These are phyloP conservation scores for Cenchrus fungigraminus DNA, from an alignment of 176 grass and related monocot genomes.

Conservation along the genomic window DNA sequence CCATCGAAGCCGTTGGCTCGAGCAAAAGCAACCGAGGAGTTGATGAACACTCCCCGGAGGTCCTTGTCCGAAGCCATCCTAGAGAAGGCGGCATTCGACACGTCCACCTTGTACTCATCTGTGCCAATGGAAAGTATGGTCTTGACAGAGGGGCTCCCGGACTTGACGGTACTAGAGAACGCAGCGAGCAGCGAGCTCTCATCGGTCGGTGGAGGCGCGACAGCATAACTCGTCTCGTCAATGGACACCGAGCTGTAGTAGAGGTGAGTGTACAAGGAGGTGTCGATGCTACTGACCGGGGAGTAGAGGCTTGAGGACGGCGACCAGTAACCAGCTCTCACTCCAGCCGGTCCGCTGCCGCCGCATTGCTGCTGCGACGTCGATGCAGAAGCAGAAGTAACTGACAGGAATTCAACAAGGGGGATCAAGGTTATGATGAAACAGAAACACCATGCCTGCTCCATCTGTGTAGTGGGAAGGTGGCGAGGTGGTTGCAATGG, in stretches of 20 bases:
- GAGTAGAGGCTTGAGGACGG: constrained; percentile 51
- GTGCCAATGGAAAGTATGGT: constrained; percentile 55
- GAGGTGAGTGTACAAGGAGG: constrained; percentile 72
- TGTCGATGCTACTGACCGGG: constrained; percentile 55
- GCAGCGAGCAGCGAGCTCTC: constrained; percentile 23
- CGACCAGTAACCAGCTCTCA: constrained; percentile 75
- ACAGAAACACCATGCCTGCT: not conserved
- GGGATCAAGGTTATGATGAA: constrained; percentile 33
- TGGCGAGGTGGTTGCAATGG: constrained; percentile 16
- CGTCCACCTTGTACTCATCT: constrained; percentile 17
- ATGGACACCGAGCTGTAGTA: constrained; percentile 72
- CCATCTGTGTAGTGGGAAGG: constrained; percentile 18
- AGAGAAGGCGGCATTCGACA: constrained; percentile 60
- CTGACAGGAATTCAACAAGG: constrained; percentile 14
- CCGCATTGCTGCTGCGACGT: constrained; percentile 6
- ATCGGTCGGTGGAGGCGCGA: constrained; percentile 25
- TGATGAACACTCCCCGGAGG: constrained; percentile 56
- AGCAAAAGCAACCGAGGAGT: constrained; percentile 54
- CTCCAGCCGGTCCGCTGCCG: constrained; percentile 11
- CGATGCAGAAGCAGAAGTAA: constrained; percentile 13
- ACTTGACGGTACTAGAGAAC: constrained; percentile 60
- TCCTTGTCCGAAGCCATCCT: constrained; percentile 48
- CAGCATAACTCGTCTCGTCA: constrained; percentile 37
- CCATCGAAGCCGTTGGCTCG: constrained; percentile 67
- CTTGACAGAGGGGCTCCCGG: constrained; percentile 53